These are phyloP conservation scores for Rhododendron williamsianum DNA, from an alignment of 148 eudicot species.

Conservation along the genomic window DNA sequence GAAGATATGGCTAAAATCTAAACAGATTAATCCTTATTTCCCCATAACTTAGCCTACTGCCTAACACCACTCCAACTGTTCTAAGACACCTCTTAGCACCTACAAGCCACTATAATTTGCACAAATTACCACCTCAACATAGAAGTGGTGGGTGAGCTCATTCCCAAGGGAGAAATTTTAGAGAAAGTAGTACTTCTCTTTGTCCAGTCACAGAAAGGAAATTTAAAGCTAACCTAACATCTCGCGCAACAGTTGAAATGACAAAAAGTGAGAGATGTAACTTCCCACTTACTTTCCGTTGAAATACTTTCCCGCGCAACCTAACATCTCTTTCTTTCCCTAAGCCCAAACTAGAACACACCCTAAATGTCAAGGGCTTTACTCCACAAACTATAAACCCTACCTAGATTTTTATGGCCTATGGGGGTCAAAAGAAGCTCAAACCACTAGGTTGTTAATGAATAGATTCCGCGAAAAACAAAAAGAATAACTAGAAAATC, in stretches of 20 bases:
- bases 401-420: background rate
- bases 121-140: background rate
- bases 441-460: background rate
- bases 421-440: background rate
- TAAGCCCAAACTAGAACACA: background rate
- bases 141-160: background rate
- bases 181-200: background rate
- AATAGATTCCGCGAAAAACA: background rate
- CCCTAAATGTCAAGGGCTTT: background rate
- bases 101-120: background rate
- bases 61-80: background rate
- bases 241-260: background rate
- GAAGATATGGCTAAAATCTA: background rate
- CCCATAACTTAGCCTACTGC: background rate
- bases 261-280: background rate
- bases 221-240: background rate
- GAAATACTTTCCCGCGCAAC: background rate
- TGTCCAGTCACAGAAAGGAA: background rate
- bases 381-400: background rate
- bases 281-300: background rate
- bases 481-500: background rate
- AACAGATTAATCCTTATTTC: background rate
- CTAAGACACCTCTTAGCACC: background rate
- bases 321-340: background rate
- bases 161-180: background rate